A percentile compares a stretch with the other conserved stretches of the same genome.
phyloP scores from a whole-genome alignment of 140 eudicot species.

The Flaveria floridana region DNA sequence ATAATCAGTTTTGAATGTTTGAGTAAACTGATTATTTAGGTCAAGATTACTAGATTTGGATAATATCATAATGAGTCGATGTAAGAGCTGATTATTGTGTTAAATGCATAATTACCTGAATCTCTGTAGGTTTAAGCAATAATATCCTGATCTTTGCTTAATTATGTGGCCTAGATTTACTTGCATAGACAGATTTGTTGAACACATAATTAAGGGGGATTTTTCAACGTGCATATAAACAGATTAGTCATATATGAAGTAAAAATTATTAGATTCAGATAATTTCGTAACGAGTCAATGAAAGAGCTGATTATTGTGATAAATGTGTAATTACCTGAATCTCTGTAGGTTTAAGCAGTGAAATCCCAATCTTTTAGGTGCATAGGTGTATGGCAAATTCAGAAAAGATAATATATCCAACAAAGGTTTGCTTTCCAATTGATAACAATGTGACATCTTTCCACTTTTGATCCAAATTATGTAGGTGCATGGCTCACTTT shows the following conservation, averaged over 20 bases:
- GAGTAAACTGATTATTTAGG: not conserved
- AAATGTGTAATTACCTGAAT: slow-evolving; percentile 11
- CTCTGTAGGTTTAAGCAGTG: slow-evolving; percentile 10
- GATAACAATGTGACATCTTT: too few relatives aligned
- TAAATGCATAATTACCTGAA: too few relatives aligned
- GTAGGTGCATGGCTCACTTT: too few relatives aligned
- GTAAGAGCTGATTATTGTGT: not conserved
- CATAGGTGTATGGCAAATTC: slow-evolving; percentile 3
- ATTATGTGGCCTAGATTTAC: not conserved
- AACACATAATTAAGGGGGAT: not conserved
- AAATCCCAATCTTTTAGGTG: not conserved
- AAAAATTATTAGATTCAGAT: not conserved
- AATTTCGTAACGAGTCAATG: not conserved
- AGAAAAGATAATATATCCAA: not conserved
- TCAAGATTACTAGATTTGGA: not conserved
- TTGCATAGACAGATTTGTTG: not conserved
- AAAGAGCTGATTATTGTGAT: slow-evolving; percentile 5
- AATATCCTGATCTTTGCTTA: not conserved
- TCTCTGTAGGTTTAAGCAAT: too few relatives aligned
- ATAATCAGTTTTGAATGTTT: not conserved
- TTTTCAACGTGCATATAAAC: not conserved
- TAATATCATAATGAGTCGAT: not conserved
- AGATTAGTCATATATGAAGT: slow-evolving; percentile 6
- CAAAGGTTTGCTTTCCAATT: too few relatives aligned
- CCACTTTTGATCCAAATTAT: too few relatives aligned